Base-by-base conservation (phyloP, 371 early-diverging fungal species). In the Choanephora cucurbitarum region DNA sequence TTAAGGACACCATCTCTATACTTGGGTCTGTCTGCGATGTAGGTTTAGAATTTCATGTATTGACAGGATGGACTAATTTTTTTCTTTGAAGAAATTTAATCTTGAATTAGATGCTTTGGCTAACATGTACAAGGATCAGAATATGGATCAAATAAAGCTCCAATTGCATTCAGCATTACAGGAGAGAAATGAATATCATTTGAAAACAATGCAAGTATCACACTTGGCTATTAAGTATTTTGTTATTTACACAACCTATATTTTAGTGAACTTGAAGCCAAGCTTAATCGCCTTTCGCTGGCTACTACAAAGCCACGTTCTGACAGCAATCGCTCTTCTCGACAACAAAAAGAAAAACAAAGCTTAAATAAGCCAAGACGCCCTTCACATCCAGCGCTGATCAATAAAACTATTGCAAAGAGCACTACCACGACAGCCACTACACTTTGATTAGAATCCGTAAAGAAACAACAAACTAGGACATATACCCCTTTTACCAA, bases 101-200 rank as follows among this genome's bases (percentile, higher is more conserved):
- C 42, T 48, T 6, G 62, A 62, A 37, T 18, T 62, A 1, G 62
- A 62, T 10, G 37, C 42, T 14, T 42, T 62, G 11, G 52, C 62
- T 2, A 41, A 17, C 14, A 47, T 62, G 15, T 62, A 62, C 22
- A 44, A 34, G 5, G 24, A 59, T 9, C 31, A 52, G 21, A 22
- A 59, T 5, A 15, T 31, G 55, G 33, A 40, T 15, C 71, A 70
- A 45, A 34, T 67, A 5, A 50, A 50, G 22, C 54, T 46, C n/a
- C 67, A 70, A 24, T 41, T 73, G 5, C 68, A 73, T 41, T 43
- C 44, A 0, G 62, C 71, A 24, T 24, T 73, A 5, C 53, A 60
- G 45, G 74, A 73, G 47, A 65, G 70, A 46, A 70, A 67, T 18
- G 68, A 73, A 37, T 73, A 70, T 70, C 74, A 70, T 24, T 58